phyloP scores from a whole-genome alignment of 441 rosid genomes.

The Eutrema salsugineum region DNA sequence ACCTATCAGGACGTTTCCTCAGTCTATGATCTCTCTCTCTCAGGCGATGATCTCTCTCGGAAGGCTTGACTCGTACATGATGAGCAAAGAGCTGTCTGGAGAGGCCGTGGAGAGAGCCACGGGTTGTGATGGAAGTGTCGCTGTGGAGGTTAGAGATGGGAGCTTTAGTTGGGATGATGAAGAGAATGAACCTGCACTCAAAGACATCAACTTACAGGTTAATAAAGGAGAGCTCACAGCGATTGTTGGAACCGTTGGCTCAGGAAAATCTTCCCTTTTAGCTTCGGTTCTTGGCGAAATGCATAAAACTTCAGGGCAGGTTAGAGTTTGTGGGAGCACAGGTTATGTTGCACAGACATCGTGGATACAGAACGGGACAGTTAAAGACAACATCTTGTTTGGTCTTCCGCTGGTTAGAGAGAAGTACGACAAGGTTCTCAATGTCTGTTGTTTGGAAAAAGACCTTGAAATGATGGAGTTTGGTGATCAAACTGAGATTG shows the following conservation, averaged over 20 bases:
- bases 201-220: conserved; percentile 56
- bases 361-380: conserved; percentile 92
- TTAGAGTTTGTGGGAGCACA: conserved; percentile 68
- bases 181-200: conserved; percentile 47
- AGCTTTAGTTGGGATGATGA: conserved; percentile 88
- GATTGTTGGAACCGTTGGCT: conserved; percentile 89
- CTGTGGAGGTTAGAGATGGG: conserved; percentile 70
- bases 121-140: conserved; percentile 51
- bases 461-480: conserved; percentile 92
- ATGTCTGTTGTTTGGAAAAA: conserved; percentile 78
- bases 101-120: conserved; percentile 54
- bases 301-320: conserved; percentile 84
- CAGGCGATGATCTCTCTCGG: conserved; percentile 90
- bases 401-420: conserved; percentile 67
- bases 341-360: conserved; percentile 97
- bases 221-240: conserved; percentile 82
- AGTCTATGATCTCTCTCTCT: conserved; percentile 88
- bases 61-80: conserved; percentile 75
- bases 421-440: conserved; percentile 59
- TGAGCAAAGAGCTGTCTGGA: conserved; percentile 62
- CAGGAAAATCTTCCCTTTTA: conserved; percentile 85
- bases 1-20: conserved; percentile 88
- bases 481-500: conserved; percentile 95
- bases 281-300: conserved; percentile 94
- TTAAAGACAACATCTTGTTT: conserved; percentile 82